Conservation (phyloP, 805 yeast species). For the Teunomyces aglyptinius region DNA sequence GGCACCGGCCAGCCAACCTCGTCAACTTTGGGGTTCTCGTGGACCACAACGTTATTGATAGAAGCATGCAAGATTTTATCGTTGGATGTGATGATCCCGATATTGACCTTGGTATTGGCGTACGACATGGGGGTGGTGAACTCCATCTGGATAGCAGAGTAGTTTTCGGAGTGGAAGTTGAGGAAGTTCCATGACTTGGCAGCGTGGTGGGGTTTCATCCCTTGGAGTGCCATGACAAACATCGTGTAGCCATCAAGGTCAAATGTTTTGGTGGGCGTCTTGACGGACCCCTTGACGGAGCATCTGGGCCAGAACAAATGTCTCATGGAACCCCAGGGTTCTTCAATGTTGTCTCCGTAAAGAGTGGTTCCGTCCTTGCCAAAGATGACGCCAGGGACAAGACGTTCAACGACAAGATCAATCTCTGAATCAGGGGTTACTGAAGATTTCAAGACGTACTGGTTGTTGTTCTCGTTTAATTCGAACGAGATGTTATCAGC, state of each 20-base stretch:
- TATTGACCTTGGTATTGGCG: constrained; percentile 73
- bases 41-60: constrained; percentile 61
- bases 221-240: constrained; percentile 96
- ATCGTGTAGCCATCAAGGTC: constrained; percentile 55
- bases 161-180: constrained; percentile 75
- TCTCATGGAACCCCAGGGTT: constrained; percentile 98
- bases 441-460: constrained; percentile 51
- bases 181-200: constrained; percentile 96
- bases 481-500: constrained; percentile 73
- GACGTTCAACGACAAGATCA: constrained; percentile 59
- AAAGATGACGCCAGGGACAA: constrained; percentile 80
- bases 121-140: constrained; percentile 92
- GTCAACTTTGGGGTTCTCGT: constrained; percentile 51
- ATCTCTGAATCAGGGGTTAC: constrained; percentile 71
- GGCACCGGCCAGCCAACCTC: constrained; percentile 95
- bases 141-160: constrained; percentile 86
- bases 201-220: constrained; percentile 99
- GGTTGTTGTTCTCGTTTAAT: constrained; percentile 52
- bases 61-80: constrained; percentile 64
- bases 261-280: constrained; percentile 22
- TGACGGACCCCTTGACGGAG: constrained; percentile 62
- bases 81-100: constrained; percentile 71
- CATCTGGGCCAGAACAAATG: constrained; percentile 97
- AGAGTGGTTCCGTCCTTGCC: constrained; percentile 84
- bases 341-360: constrained; percentile 77